A percentile compares a stretch with the other conserved stretches of the same genome.
Conservation (phyloP, 176 grass and related monocot genomes). For the Lolium multiflorum region DNA sequence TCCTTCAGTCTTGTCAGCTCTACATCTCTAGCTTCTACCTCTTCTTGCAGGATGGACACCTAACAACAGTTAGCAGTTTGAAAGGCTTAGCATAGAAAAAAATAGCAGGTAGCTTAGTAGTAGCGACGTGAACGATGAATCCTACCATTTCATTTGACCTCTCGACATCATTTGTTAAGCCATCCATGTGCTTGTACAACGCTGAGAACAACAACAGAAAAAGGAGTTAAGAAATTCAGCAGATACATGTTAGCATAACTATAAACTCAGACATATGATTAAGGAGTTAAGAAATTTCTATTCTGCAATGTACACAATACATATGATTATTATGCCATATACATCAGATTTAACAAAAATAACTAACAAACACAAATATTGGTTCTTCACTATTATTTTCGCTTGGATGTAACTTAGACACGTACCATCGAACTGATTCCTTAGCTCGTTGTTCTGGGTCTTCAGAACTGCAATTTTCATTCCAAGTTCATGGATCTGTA, state of each 20-base stretch:
- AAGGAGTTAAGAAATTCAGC: constrained; percentile 32
- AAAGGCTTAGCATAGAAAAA: not conserved
- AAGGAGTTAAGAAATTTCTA: not conserved
- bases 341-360: not conserved
- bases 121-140: not conserved
- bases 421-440: constrained; percentile 92
- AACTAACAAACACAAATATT: not conserved
- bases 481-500: constrained; percentile 97
- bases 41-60: constrained; percentile 87
- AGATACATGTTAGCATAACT: not conserved
- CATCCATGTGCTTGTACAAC: constrained; percentile 93
- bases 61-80: constrained; percentile 13
- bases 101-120: not conserved
- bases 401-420: constrained; percentile 24
- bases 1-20: constrained; percentile 75
- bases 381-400: not conserved
- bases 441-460: constrained; percentile 85
- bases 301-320: not conserved
- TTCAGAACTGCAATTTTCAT: constrained; percentile 98
- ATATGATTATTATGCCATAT: not conserved
- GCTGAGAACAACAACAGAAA: constrained; percentile 50
- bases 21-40: constrained; percentile 65
- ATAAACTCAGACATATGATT: too few species aligned
- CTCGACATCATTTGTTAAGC: constrained; percentile 83
- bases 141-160: constrained; percentile 99